Evolutionary conservation across 352 stramenopile species (phyloP).

Genomic region (Detonula confervacea): DNA sequence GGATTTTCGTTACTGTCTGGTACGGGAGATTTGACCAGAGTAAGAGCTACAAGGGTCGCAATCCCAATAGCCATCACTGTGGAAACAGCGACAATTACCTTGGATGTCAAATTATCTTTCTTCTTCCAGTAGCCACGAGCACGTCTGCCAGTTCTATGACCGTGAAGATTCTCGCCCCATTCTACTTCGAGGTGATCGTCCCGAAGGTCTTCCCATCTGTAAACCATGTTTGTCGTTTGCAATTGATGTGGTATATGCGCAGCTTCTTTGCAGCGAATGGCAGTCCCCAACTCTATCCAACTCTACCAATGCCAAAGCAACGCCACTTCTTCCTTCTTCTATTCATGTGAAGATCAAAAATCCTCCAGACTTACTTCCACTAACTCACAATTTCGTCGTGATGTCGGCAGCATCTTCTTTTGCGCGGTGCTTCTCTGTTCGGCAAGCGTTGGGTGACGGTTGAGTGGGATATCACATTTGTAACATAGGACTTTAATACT

Average conservation of each 20-base stretch:
- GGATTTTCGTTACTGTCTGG: not conserved
- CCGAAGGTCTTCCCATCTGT: conserved; percentile 42
- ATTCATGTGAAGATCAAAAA: no score
- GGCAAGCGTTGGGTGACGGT: no score
- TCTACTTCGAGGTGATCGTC: conserved; percentile 38
- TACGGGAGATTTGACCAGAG: conserved; percentile 7
- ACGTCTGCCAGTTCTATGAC: conserved; percentile 21
- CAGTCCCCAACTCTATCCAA: no score
- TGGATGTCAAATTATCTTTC: conserved; percentile 6
- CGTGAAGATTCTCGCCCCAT: conserved; percentile 25
- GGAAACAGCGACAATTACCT: conserved; percentile 7
- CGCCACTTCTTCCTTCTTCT: not conserved
- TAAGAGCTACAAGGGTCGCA: conserved; percentile 17
- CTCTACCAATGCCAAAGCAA: not conserved
- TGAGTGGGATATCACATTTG: no score
- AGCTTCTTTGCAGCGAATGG: not conserved
- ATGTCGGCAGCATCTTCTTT: no score
- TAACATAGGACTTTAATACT: no score
- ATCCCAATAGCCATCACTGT: conserved; percentile 14
- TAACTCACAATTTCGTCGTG: no score
- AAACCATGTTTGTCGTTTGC: conserved; percentile 14
- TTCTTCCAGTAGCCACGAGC: conserved; percentile 2
- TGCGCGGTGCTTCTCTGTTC: no score
- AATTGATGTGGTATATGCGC: not conserved
- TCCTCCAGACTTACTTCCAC: no score